Conservation (phyloP, 495 filamentous ascomycete genomes). For the Bombardia bombarda region DNA sequence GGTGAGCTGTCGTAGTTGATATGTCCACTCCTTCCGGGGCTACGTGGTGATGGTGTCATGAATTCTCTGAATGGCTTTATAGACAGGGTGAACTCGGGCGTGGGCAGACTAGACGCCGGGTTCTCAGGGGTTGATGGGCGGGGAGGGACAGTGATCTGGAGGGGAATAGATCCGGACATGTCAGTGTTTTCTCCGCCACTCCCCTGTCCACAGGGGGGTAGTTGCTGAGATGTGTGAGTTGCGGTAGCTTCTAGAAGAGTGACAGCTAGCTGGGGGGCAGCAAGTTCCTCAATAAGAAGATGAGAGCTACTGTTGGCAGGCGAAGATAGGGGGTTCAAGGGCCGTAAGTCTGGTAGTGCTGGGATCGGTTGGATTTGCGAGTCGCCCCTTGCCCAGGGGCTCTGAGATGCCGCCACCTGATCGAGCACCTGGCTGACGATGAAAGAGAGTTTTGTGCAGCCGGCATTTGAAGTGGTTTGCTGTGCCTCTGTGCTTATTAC, state of each 20-base stretch:
- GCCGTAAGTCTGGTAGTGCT: slow-evolving; percentile 1
- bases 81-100: slow-evolving; percentile 21
- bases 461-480: too few species aligned
- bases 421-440: not conserved
- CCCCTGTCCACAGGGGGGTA: too few species aligned
- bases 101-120: slow-evolving; percentile 18
- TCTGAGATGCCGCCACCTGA: slow-evolving; percentile 5
- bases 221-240: too few species aligned
- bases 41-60: slow-evolving; percentile 20
- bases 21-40: not conserved
- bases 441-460: not conserved
- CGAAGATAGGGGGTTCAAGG: slow-evolving; percentile 8
- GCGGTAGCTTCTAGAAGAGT: too few species aligned
- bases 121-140: slow-evolving; percentile 22
- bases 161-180: not conserved
- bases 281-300: slow-evolving; percentile 4
- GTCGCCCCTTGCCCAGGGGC: slow-evolving; percentile 17
- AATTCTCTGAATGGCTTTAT: slow-evolving; percentile 23
- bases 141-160: too few species aligned
- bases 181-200: slow-evolving; percentile 1
- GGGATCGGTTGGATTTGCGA: slow-evolving; percentile 6
- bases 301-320: slow-evolving; percentile 9
- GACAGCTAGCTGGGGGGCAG: too few species aligned
- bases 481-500: not conserved
- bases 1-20: slow-evolving; percentile 9